These are phyloP conservation scores for Starmerella davenportii DNA, from an alignment of 805 yeast species.

Conservation along the genomic window DNA sequence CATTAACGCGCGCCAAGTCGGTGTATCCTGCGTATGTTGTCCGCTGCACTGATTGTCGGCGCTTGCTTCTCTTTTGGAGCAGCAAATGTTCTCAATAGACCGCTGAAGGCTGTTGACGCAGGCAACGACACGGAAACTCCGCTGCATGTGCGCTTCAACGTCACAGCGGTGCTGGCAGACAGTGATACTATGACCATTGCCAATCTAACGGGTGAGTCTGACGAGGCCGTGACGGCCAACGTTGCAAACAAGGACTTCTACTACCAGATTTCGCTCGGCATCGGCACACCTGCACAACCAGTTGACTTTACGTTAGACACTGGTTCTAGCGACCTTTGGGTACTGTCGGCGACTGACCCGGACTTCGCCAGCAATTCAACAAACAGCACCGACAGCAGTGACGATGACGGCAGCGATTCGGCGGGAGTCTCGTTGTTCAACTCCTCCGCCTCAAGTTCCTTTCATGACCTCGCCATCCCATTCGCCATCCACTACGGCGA, in stretches of 20 bases:
- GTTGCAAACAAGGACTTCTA: constrained; percentile 10
- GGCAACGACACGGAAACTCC: no score
- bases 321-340: constrained; percentile 58
- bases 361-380: constrained; percentile 4
- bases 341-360: constrained; percentile 18
- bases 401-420: neutral
- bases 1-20: no score
- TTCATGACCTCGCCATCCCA: constrained; percentile 2
- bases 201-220: neutral
- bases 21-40: no score
- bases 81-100: no score
- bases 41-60: no score
- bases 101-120: no score
- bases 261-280: constrained; percentile 18
- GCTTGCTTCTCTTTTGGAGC: no score
- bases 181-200: neutral
- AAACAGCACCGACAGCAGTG: constrained; percentile 13
- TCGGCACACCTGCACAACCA: constrained; percentile 38
- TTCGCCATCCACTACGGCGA: constrained; percentile 26
- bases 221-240: neutral
- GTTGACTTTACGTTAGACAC: constrained; percentile 46
- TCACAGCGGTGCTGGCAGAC: neutral
- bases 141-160: neutral
- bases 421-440: constrained; percentile 18
- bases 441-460: constrained; percentile 20